These are phyloP conservation scores for Globisporangium irregulare DNA, from an alignment of 352 stramenopile genomes.

Conservation along the genomic window DNA sequence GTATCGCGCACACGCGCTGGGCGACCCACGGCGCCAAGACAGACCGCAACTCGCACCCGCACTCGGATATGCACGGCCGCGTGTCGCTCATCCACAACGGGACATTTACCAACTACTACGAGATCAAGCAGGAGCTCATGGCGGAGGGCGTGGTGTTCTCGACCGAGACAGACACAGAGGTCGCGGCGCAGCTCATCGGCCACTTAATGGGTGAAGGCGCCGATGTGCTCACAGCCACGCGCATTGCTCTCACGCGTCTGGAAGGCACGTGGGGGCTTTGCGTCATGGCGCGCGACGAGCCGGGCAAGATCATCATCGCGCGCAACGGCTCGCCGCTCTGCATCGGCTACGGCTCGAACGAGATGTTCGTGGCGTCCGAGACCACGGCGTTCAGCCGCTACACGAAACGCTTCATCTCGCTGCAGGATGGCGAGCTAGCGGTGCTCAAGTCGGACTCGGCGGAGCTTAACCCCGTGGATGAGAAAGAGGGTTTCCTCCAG, in stretches of 20 bases:
- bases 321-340: conserved; percentile 95
- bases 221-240: conserved; percentile 87
- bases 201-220: conserved; percentile 82
- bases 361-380: conserved; percentile 97
- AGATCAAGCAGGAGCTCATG: conserved; percentile 87
- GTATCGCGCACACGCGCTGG: conserved; percentile 99
- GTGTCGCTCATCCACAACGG: conserved; percentile 99
- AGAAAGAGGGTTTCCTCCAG: conserved; percentile 78
- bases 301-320: conserved; percentile 96
- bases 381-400: conserved; percentile 93
- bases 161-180: conserved; percentile 98
- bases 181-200: conserved; percentile 97
- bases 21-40: conserved; percentile 98
- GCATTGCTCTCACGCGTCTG: conserved; percentile 86
- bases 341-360: conserved; percentile 88
- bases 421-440: conserved; percentile 96
- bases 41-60: conserved; percentile 98
- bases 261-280: conserved; percentile 97
- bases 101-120: conserved; percentile 97
- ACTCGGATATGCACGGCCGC: conserved; percentile 91
- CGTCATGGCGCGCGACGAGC: conserved; percentile 90
- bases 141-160: conserved; percentile 91
- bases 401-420: conserved; percentile 97
- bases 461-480: conserved; percentile 88
- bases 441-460: conserved; percentile 92